These are phyloP conservation scores for Candida boidinii DNA, from an alignment of 805 yeast genomes.

Conservation along the genomic window DNA sequence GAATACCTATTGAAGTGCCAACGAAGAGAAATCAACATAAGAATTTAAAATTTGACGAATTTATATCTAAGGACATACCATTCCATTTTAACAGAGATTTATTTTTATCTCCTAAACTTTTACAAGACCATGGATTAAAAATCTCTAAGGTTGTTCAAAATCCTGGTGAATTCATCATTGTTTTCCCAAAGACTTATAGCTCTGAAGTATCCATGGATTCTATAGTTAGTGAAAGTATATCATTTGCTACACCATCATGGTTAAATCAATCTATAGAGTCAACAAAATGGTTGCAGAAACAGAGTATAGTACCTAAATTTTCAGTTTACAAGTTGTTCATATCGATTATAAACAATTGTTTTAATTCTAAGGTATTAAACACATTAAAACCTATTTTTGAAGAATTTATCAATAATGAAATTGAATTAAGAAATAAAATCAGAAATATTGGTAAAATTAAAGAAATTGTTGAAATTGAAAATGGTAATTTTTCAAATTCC, in stretches of 20 bases:
- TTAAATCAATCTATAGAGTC: constrained; percentile 38
- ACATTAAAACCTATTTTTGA: constrained; percentile 27
- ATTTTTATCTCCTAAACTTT: constrained; percentile 39
- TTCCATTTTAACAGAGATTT: constrained; percentile 31
- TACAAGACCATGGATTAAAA: constrained; percentile 40
- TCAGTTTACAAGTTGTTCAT: constrained; percentile 40
- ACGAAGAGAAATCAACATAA: constrained; percentile 21
- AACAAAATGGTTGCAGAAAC: constrained; percentile 40
- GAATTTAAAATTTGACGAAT: constrained; percentile 19
- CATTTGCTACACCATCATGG: constrained; percentile 54
- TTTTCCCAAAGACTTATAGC: constrained; percentile 48
- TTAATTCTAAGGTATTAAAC: constrained; percentile 28
- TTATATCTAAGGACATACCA: constrained; percentile 11
- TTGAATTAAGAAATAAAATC: constrained; percentile 30
- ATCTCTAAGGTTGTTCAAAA: constrained; percentile 42
- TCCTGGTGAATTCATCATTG: constrained; percentile 54
- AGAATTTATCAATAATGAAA: constrained; percentile 31
- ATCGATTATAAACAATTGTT: constrained; percentile 36
- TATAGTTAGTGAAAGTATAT: constrained; percentile 44
- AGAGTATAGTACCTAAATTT: constrained; percentile 42
- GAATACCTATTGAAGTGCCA: constrained; percentile 8
- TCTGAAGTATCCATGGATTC: constrained; percentile 46
- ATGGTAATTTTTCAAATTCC: constrained; percentile 4
- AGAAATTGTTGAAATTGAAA: constrained; percentile 17
- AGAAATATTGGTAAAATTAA: constrained; percentile 24